Evolutionary conservation across 139 green algal species (phyloP).

Genomic region (Pleodorina starrii): DNA sequence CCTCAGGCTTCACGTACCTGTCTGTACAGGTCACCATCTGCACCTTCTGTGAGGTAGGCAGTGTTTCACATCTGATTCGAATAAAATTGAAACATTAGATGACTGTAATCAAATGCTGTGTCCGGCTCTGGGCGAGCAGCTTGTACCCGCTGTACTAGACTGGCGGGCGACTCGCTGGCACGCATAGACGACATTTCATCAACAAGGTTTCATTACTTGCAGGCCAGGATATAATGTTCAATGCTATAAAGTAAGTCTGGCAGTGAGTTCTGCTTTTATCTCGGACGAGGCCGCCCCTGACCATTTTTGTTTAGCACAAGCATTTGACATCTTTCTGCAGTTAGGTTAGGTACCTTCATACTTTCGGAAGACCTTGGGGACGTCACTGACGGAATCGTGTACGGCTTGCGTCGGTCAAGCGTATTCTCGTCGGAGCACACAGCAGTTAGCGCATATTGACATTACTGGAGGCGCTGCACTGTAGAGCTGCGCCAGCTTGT

Average conservation of each 20-base stretch:
- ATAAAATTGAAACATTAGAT: not conserved
- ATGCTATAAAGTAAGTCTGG: not conserved
- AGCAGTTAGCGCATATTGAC: not conserved
- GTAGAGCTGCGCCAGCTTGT: not conserved
- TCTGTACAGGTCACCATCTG: not conserved
- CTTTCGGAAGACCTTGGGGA: no score
- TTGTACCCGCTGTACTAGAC: not conserved
- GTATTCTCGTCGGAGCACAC: not conserved
- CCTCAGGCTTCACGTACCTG: not conserved
- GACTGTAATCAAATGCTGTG: not conserved
- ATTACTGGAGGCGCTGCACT: not conserved
- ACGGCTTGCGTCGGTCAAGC: not conserved
- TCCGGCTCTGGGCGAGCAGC: not conserved
- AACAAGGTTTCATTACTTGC: no score
- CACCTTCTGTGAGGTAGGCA: not conserved
- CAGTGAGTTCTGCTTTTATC: no score
- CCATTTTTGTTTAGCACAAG: no score
- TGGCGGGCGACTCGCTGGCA: conserved; percentile 13
- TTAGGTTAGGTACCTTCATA: no score
- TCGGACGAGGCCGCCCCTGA: no score
- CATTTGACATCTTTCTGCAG: no score
- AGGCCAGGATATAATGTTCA: not conserved
- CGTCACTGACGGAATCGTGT: not conserved
- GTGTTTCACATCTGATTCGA: no score
- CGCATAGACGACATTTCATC: not conserved